Evolutionary conservation across 352 stramenopile species (phyloP), one percentile per base, ranked within the genome.

Genomic region (Thraustochytrium striatum): DNA sequence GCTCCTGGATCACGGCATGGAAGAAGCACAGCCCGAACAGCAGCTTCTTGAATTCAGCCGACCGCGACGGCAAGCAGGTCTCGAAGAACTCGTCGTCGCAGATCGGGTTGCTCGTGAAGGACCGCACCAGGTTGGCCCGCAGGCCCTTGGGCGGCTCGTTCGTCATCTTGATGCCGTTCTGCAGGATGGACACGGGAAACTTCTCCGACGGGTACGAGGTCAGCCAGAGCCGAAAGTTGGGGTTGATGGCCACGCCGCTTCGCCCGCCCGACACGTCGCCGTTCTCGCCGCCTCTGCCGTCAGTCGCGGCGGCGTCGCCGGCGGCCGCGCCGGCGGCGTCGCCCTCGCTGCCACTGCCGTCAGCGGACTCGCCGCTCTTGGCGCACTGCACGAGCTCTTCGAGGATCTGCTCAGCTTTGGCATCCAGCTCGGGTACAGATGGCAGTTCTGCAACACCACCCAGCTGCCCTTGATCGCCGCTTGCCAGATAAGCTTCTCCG

Each of bases 1-100:
- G 89, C 85, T 99, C 97, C 83, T 98, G 92, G 43, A 99, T 91
- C 11, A 99, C 88, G 0, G 96, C 95, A 83, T 99, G 97, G 86
- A 98, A 97, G 78, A 97, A 97, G 81, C 92, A 97, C 72, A 98
- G 94, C 94, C 96, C 99, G 43, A 94, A 90, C 36, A 99, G 86
- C 30, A 99, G 85, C 72, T 98, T 85, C 83, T 98, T 99, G 35
- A 99, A 83, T 2, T 95, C 89, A 33, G 16, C 50, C 25, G 50
- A 62, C 50, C 28, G 8, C 84, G 86, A 87, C 65, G 93, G 89
- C 68, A 97, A 90, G 0, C 91, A 90, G 72, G 92, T 97, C 81
- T 96, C 93, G 25, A 98, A 92, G 21, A 97, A 84, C 84, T 93
- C 89, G 11, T 82, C 83, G 44, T 94, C 84, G 78, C 96, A 93